Evolutionary conservation across 179 eudicot genomes (phyloP).

Genomic region (Silene vulgaris): DNA sequence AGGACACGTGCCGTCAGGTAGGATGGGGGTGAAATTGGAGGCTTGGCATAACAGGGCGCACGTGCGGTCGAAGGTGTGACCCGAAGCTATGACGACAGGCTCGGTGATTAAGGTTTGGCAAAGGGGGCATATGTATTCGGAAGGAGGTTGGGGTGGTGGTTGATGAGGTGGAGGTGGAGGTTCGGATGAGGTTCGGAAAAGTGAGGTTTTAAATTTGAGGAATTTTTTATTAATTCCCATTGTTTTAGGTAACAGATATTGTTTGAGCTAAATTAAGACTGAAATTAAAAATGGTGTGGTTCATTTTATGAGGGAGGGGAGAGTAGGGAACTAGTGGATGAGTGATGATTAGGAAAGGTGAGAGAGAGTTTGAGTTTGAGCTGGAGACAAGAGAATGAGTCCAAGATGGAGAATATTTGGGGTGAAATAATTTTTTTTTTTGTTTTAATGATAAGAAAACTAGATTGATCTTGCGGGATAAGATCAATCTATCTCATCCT

Average conservation of each 20-base stretch:
- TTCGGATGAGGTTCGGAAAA: slow-evolving; percentile 26
- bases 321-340: neutral
- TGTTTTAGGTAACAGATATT: neutral
- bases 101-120: slow-evolving; percentile 55
- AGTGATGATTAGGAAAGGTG: too few relatives aligned
- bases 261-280: neutral
- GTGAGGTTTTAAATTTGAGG: slow-evolving; percentile 28
- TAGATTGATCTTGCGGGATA: too few relatives aligned
- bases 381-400: neutral
- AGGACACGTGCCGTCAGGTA: slow-evolving; percentile 50
- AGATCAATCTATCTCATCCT: too few relatives aligned
- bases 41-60: slow-evolving; percentile 46
- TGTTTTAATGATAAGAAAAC: too few relatives aligned
- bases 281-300: neutral
- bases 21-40: slow-evolving; percentile 40
- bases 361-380: too few relatives aligned
- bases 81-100: slow-evolving; percentile 67
- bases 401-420: neutral
- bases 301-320: neutral
- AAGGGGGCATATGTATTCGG: slow-evolving; percentile 71
- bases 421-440: neutral
- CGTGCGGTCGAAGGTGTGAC: slow-evolving; percentile 68
- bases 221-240: slow-evolving; percentile 38
- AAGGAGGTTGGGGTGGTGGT: slow-evolving; percentile 36
- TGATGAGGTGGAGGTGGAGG: neutral